Base-by-base conservation (phyloP, 2,329 filamentous ascomycete species). In the Plenodomus lindquistii region DNA sequence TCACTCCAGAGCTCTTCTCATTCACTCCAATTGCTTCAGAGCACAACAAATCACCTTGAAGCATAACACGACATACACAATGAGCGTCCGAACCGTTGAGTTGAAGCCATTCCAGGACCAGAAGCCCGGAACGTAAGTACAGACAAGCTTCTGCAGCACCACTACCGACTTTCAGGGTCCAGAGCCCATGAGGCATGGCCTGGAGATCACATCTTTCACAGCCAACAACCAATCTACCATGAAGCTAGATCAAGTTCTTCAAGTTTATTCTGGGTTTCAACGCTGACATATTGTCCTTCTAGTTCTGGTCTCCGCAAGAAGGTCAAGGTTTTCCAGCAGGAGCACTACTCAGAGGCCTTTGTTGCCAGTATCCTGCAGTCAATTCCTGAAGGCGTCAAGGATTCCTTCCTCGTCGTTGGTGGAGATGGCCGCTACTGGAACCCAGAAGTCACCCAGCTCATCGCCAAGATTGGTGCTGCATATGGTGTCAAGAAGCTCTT, bases 401-500 rank as follows among this genome's bases (percentile, higher is more conserved):
- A 85, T 63, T 84, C 91, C 38, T 93, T 90, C 78, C 86, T 99
- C 59, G 93, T 99, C 74, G 96, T 99, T 73, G 94, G 92, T 69
- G 94, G 94, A 68, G 94, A 99, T 80, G 94, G 94, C 54, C 89
- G 94, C 59, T 99, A 86, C 83, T 97, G 88, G 85, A 99, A 99
- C 79, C 89, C 92, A 38, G 93, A 97, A 74, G 93, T 96, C 54
- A 88, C 96, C 63, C 93, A 97, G 78, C 77, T 96, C 76, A 97
- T 97, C 73, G 93, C 93, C 65, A 96, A 96, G 82, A 97, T 99
- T 68, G 87, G 91, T 73, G 89, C 91, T 62, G 94, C 92, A 44
- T 97, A 99, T 71, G 94, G 94, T 56, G 94, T 97, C 71, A 97
- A 96, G 89, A 99, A 97, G 85, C 86, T 99, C 47, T 76, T 99